Conservation (phyloP, 2,329 filamentous ascomycete genomes). For the Penicillium sp. region DNA sequence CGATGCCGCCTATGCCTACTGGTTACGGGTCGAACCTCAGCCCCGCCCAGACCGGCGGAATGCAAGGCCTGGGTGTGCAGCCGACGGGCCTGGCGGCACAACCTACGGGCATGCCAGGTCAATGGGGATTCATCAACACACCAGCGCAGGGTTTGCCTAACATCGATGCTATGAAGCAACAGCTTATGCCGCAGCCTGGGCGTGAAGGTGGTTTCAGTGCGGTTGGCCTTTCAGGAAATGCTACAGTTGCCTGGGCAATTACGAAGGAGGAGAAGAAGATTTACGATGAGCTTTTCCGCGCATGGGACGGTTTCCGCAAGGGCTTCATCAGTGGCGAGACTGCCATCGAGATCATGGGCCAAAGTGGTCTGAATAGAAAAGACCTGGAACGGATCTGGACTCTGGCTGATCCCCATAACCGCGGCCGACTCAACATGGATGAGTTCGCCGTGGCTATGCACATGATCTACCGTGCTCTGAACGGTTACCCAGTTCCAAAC, state of each 20-base stretch:
- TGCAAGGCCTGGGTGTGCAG: constrained; percentile 72
- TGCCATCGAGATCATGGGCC: constrained; percentile 94
- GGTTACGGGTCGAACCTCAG: constrained; percentile 63
- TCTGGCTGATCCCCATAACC: constrained; percentile 87
- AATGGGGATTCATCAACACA: constrained; percentile 98
- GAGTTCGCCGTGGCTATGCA: constrained; percentile 99
- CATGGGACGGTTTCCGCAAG: constrained; percentile 93
- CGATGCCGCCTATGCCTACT: constrained; percentile 80
- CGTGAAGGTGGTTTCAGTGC: constrained; percentile 85
- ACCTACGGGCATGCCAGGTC: constrained; percentile 86
- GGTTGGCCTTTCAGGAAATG: constrained; percentile 84
- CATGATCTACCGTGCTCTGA: constrained; percentile 94
- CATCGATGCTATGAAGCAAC: constrained; percentile 85
- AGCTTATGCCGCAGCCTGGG: constrained; percentile 96
- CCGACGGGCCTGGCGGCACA: constrained; percentile 89
- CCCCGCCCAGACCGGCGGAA: constrained; percentile 67
- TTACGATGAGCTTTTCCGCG: constrained; percentile 91
- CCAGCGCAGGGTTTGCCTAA: constrained; percentile 87
- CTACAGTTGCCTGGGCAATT: constrained; percentile 95
- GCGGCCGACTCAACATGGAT: constrained; percentile 89
- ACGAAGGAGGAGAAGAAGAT: constrained; percentile 98
- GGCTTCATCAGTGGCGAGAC: constrained; percentile 89
- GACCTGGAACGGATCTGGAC: constrained; percentile 96
- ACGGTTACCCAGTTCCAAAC: constrained; percentile 88
- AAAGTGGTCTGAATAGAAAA: constrained; percentile 86